These are phyloP conservation scores for Suillus paluster DNA, from an alignment of 768 basidiomycete species.

Conservation along the genomic window DNA sequence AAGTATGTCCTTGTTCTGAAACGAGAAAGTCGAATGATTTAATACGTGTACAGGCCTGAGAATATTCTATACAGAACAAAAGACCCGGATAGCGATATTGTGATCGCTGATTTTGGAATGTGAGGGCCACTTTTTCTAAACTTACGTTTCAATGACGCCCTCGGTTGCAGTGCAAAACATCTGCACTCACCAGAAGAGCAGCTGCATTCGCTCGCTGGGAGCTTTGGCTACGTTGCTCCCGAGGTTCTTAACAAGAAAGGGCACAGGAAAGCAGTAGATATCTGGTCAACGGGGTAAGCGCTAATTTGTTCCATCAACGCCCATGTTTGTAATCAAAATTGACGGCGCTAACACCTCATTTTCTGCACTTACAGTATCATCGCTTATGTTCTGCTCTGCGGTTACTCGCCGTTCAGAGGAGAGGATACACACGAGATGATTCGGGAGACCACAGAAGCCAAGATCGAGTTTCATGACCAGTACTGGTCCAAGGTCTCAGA, in stretches of 20 bases:
- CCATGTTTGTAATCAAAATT: slow-evolving; percentile 3
- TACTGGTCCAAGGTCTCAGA: slow-evolving; percentile 92
- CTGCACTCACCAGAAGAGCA: slow-evolving; percentile 73
- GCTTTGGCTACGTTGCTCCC: slow-evolving; percentile 91
- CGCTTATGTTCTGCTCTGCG: slow-evolving; percentile 92
- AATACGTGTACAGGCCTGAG: slow-evolving; percentile 67
- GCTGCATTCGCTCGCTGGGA: slow-evolving; percentile 74
- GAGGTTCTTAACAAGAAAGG: slow-evolving; percentile 82
- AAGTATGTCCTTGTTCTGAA: slow-evolving; percentile 55
- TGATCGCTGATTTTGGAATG: slow-evolving; percentile 99
- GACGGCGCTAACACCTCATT: neutral
- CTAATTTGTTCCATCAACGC: neutral
- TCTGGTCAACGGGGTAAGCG: slow-evolving; percentile 90
- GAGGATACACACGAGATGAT: slow-evolving; percentile 77
- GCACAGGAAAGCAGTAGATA: slow-evolving; percentile 90
- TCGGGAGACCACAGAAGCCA: slow-evolving; percentile 83
- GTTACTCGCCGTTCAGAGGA: slow-evolving; percentile 93
- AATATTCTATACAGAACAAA: slow-evolving; percentile 92
- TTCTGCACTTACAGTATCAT: slow-evolving; percentile 64
- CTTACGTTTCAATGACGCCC: neutral
- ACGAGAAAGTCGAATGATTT: neutral
- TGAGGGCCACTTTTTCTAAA: slow-evolving; percentile 38
- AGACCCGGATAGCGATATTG: slow-evolving; percentile 78
- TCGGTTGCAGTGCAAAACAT: slow-evolving; percentile 71
- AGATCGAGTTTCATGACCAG: slow-evolving; percentile 88